These are phyloP conservation scores for Dendrobium chrysotoxum DNA, from an alignment of 106 monocot genomes.

Conservation along the genomic window DNA sequence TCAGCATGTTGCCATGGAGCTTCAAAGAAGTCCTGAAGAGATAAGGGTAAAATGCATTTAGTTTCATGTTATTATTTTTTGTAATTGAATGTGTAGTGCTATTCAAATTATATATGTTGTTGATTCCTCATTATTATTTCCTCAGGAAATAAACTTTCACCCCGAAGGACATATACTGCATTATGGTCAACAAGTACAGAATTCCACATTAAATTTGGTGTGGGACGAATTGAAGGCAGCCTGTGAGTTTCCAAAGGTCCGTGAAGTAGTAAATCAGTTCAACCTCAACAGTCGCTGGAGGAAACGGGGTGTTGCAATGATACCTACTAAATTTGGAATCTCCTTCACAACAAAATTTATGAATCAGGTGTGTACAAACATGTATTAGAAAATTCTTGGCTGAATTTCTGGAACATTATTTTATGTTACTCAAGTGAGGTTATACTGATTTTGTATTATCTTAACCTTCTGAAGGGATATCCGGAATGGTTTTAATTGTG, in stretches of 20 bases:
- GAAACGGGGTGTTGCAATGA: constrained; percentile 84
- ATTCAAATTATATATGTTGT: background rate
- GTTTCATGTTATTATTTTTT: background rate
- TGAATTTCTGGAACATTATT: constrained; percentile 6
- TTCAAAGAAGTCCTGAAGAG: constrained; percentile 76
- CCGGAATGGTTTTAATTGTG: background rate
- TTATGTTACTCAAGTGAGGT: background rate
- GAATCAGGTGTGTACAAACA: constrained; percentile 61
- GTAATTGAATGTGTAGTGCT: background rate
- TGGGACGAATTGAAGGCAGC: constrained; percentile 84
- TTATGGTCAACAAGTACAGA: constrained; percentile 77
- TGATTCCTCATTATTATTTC: background rate
- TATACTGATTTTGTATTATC: background rate
- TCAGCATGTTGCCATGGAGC: constrained; percentile 71
- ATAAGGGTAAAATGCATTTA: constrained; percentile 43
- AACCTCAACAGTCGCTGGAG: constrained; percentile 78
- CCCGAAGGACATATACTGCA: constrained; percentile 61
- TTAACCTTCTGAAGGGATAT: background rate
- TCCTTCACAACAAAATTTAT: constrained; percentile 80
- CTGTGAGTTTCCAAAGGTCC: constrained; percentile 57
- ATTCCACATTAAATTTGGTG: constrained; percentile 51
- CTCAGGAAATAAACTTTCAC: constrained; percentile 85
- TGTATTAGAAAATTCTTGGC: background rate
- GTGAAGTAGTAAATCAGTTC: constrained; percentile 43
- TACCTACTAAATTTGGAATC: constrained; percentile 98